Percentiles rank a stretch among this genome's conserved stretches.
These are phyloP conservation scores for Puccinia hordei DNA, from an alignment of 1,284 basidiomycete genomes.

Conservation along the genomic window DNA sequence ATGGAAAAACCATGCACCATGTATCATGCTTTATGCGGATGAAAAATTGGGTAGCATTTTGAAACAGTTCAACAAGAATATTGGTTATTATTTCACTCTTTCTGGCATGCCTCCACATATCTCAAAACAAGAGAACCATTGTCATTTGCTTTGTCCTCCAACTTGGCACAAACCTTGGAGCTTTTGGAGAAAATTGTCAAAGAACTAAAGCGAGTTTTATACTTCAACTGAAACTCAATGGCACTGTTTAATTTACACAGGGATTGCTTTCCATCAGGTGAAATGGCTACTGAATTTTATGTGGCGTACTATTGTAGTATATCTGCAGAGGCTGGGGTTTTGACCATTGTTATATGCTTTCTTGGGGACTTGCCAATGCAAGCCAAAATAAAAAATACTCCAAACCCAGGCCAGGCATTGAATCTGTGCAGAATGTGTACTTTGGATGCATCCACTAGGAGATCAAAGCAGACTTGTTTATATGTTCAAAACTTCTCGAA, in stretches of 20 bases:
- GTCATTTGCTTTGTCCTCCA: neutral
- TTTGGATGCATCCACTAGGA: neutral
- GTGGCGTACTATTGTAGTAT: neutral
- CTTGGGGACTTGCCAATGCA: constrained; percentile 1
- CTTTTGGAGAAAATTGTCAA: constrained; percentile 57
- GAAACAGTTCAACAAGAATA: constrained; percentile 7
- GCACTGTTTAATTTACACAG: too few species aligned
- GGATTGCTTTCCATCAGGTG: too few species aligned
- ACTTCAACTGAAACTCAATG: neutral
- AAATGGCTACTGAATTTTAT: neutral
- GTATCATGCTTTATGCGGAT: neutral
- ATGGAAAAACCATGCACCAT: constrained; percentile 36
- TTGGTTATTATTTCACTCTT: constrained; percentile 3
- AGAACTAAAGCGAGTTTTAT: constrained; percentile 55
- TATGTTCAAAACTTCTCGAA: neutral
- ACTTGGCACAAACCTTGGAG: neutral
- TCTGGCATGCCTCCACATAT: neutral
- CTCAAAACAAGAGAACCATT: constrained; percentile 17
- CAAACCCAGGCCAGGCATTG: neutral
- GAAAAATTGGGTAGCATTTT: constrained; percentile 1
- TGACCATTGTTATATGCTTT: neutral
- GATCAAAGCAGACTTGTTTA: neutral
- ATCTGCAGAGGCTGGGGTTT: neutral
- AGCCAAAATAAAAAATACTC: neutral
- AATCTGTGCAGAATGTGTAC: neutral